These are phyloP conservation scores for Candida dendrica DNA, from an alignment of 805 yeast species.

Conservation along the genomic window DNA sequence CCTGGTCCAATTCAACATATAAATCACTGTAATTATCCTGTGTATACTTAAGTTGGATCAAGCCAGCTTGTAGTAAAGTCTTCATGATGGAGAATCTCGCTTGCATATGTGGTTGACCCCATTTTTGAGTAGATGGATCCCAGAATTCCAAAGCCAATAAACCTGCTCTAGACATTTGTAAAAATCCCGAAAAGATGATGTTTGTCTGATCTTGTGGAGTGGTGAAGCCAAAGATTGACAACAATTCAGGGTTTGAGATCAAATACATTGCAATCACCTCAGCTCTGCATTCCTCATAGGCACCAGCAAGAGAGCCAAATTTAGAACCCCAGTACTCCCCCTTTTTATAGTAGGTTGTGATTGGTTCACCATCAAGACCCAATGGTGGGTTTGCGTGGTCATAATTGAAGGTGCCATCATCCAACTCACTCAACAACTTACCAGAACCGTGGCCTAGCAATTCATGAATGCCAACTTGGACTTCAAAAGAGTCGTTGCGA, in stretches of 20 bases:
- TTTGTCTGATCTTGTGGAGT: constrained; percentile 52
- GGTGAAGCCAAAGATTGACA: constrained; percentile 66
- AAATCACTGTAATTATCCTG: constrained; percentile 51
- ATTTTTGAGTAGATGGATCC: constrained; percentile 74
- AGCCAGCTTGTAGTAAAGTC: constrained; percentile 57
- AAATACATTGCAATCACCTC: constrained; percentile 83
- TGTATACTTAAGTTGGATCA: constrained; percentile 46
- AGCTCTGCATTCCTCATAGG: constrained; percentile 91
- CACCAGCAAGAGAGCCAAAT: constrained; percentile 77
- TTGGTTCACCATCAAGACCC: constrained; percentile 54
- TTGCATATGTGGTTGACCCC: constrained; percentile 97
- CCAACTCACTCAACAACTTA: constrained; percentile 57
- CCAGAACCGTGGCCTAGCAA: constrained; percentile 90
- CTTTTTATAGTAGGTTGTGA: constrained; percentile 61
- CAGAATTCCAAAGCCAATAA: constrained; percentile 75
- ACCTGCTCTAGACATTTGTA: constrained; percentile 87
- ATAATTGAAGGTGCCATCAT: constrained; percentile 63
- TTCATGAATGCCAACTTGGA: constrained; percentile 91
- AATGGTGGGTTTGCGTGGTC: constrained; percentile 56
- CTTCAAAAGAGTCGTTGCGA: constrained; percentile 80
- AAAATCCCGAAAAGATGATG: constrained; percentile 58
- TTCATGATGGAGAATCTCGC: constrained; percentile 84
- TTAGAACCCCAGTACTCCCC: constrained; percentile 90
- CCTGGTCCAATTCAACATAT: constrained; percentile 47
- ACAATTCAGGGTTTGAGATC: constrained; percentile 57